phyloP scores from a whole-genome alignment of 805 yeast genomes.

The Saccharomycopsis selenospora region DNA sequence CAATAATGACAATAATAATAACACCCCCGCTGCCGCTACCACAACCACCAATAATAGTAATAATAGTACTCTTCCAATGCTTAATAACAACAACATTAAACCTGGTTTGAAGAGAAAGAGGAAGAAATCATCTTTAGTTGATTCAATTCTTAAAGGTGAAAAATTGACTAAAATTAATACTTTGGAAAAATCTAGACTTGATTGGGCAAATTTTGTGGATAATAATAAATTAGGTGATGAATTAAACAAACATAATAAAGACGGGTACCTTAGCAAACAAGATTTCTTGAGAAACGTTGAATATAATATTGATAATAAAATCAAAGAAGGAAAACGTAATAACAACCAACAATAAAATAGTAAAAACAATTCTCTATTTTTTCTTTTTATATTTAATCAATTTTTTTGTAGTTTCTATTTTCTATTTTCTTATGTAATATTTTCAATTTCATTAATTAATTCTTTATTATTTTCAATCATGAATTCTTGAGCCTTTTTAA shows the following conservation, averaged over 20 bases:
- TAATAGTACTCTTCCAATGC: conserved; percentile 1
- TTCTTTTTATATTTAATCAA: too few species aligned
- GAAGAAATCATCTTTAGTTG: conserved; percentile 69
- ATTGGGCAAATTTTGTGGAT: conserved; percentile 94
- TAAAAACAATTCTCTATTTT: too few species aligned
- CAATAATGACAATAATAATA: conserved; percentile 20
- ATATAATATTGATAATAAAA: conserved; percentile 31
- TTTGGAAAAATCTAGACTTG: conserved; percentile 83
- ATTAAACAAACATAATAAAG: conserved; percentile 70
- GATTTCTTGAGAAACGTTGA: conserved; percentile 80
- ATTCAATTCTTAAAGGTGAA: conserved; percentile 63
- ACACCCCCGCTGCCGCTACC: conserved; percentile 29
- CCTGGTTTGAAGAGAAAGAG: conserved; percentile 37
- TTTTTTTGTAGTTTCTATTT: too few species aligned
- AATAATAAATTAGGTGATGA: conserved; percentile 79
- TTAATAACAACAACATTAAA: too few species aligned
- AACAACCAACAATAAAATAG: too few species aligned
- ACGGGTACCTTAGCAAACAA: conserved; percentile 86
- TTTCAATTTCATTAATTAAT: conserved; percentile 8
- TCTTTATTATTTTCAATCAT: conserved; percentile 12
- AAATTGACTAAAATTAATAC: conserved; percentile 80
- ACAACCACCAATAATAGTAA: conserved; percentile 9
- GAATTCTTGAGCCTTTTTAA: conserved; percentile 17
- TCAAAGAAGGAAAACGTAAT: conserved; percentile 27
- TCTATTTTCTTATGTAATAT: too few species aligned